These are phyloP conservation scores for Hortiboletus campestris DNA, from an alignment of 768 basidiomycete genomes.

Conservation along the genomic window DNA sequence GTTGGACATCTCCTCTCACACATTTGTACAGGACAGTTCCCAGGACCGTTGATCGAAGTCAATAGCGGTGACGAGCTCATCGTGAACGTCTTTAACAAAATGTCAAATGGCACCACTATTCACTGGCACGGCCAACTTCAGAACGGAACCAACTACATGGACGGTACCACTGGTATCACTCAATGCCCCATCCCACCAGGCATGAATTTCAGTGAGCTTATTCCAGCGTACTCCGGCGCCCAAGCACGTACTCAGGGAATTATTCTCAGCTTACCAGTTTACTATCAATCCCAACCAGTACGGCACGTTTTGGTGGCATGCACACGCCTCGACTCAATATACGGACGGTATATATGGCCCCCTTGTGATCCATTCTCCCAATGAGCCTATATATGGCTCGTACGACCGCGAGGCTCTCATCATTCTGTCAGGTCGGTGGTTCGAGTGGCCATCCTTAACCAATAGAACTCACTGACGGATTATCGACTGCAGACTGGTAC, in stretches of 20 bases:
- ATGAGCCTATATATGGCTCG: slow-evolving; percentile 28
- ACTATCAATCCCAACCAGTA: slow-evolving; percentile 40
- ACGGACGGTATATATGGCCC: slow-evolving; percentile 52
- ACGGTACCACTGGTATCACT: slow-evolving; percentile 46
- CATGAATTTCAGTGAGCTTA: slow-evolving; percentile 35
- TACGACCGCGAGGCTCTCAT: slow-evolving; percentile 43
- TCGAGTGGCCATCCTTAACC: neutral
- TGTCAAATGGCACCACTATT: slow-evolving; percentile 32
- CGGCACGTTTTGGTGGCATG: slow-evolving; percentile 53
- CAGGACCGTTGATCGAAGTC: slow-evolving; percentile 34
- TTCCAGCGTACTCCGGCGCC: neutral
- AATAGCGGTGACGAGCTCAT: slow-evolving; percentile 35
- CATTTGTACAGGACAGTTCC: slow-evolving; percentile 29
- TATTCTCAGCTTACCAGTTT: slow-evolving; percentile 34
- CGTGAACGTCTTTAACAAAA: slow-evolving; percentile 35
- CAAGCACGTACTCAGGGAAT: neutral
- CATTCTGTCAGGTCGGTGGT: slow-evolving; percentile 33
- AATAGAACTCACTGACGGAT: neutral
- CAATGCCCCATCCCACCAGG: slow-evolving; percentile 57
- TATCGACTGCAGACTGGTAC: slow-evolving; percentile 31
- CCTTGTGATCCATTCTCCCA: slow-evolving; percentile 44
- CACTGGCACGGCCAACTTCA: slow-evolving; percentile 40
- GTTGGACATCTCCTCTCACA: neutral
- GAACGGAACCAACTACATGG: slow-evolving; percentile 48
- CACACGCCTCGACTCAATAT: slow-evolving; percentile 37